A percentile compares a stretch with the other conserved stretches of the same genome.
Conservation (phyloP, 192 early-diverging fungal genomes). For the Spinellus fusiger region DNA sequence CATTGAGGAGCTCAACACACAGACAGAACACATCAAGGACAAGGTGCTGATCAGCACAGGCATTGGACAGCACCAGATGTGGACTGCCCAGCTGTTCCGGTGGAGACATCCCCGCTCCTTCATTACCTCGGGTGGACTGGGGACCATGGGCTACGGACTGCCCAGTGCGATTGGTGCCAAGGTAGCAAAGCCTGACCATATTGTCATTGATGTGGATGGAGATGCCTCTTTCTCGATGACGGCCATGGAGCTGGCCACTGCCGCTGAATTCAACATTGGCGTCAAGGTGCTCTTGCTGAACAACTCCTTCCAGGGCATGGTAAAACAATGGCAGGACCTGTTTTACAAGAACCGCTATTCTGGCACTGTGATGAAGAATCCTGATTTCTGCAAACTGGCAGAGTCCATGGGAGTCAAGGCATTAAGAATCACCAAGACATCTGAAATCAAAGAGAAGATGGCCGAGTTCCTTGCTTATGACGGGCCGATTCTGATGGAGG, state of each 20-base stretch:
- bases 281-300: slow-evolving; percentile 96
- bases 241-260: slow-evolving; percentile 95
- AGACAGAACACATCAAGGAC: slow-evolving; percentile 78
- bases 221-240: slow-evolving; percentile 99
- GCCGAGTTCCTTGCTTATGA: slow-evolving; percentile 82
- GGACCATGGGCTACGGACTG: slow-evolving; percentile 98
- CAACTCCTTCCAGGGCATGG: slow-evolving; percentile 99
- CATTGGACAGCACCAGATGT: slow-evolving; percentile 99
- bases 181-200: slow-evolving; percentile 86
- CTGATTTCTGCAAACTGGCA: slow-evolving; percentile 97
- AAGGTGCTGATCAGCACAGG: slow-evolving; percentile 94
- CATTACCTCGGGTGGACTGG: slow-evolving; percentile 94
- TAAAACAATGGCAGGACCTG: slow-evolving; percentile 90
- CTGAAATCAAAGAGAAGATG: slow-evolving; percentile 83
- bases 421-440: slow-evolving; percentile 73
- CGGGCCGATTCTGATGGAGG: slow-evolving; percentile 90
- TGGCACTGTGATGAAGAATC: slow-evolving; percentile 91
- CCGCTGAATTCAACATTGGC: slow-evolving; percentile 94
- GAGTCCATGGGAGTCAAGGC: slow-evolving; percentile 91
- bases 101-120: slow-evolving; percentile 87
- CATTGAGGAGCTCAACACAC: slow-evolving; percentile 86
- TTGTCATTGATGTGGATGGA: slow-evolving; percentile 97
- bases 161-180: slow-evolving; percentile 97
- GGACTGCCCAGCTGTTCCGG: slow-evolving; percentile 92
- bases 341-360: slow-evolving; percentile 98